These are phyloP conservation scores for Plicaturopsis crispa DNA, from an alignment of 768 basidiomycete genomes.

Conservation along the genomic window DNA sequence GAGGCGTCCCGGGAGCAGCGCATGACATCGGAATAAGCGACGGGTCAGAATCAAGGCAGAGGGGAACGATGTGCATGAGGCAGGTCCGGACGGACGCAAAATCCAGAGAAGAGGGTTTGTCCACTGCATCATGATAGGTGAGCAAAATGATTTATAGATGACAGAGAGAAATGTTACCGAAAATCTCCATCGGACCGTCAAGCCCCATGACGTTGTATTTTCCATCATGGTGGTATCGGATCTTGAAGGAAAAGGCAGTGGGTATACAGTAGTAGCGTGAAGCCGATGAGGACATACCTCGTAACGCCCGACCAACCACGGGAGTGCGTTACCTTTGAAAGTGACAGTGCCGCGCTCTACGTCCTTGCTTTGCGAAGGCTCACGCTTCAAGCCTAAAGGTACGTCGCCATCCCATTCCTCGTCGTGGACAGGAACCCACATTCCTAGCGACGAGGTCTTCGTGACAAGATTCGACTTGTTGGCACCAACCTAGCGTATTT, in stretches of 20 bases:
- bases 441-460: slow-evolving; percentile 74
- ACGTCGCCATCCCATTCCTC: slow-evolving; percentile 93
- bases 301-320: slow-evolving; percentile 82
- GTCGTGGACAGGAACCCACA: slow-evolving; percentile 88
- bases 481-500: slow-evolving; percentile 59
- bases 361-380: slow-evolving; percentile 27
- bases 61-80: slow-evolving; percentile 70
- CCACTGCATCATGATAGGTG: slow-evolving; percentile 55
- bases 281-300: slow-evolving; percentile 44
- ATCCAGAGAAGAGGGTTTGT: slow-evolving; percentile 55
- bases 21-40: slow-evolving; percentile 72
- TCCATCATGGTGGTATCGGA: slow-evolving; percentile 93
- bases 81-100: slow-evolving; percentile 58
- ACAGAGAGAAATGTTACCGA: slow-evolving; percentile 44
- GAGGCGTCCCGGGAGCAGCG: slow-evolving; percentile 26
- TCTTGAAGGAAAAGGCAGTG: slow-evolving; percentile 25
- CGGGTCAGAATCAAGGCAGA: slow-evolving; percentile 84
- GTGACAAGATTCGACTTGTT: slow-evolving; percentile 83
- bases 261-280: background rate
- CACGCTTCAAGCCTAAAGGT: slow-evolving; percentile 40
- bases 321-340: slow-evolving; percentile 74
- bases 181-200: slow-evolving; percentile 83
- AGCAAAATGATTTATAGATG: background rate
- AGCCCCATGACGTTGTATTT: slow-evolving; percentile 93
- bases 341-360: slow-evolving; percentile 56